phyloP scores from a whole-genome alignment of 352 stramenopile species.

The Pythium chondricola region DNA sequence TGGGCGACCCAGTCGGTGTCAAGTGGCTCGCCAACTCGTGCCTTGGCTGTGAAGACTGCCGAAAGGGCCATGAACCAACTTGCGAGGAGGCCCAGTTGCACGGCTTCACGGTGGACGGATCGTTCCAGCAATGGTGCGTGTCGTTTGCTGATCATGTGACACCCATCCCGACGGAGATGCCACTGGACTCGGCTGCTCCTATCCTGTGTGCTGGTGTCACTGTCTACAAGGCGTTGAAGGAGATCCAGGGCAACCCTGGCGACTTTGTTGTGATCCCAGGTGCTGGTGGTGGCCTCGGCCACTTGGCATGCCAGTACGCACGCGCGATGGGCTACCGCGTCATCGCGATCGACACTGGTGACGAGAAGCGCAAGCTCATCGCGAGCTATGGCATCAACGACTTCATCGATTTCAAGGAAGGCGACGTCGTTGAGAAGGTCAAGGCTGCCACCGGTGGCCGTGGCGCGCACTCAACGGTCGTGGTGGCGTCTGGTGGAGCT shows the following conservation, averaged over 20 bases:
- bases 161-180: conserved; percentile 52
- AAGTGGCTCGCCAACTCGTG: conserved; percentile 49
- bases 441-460: conserved; percentile 34
- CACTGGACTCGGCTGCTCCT: conserved; percentile 32
- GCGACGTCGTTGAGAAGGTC: conserved; percentile 38
- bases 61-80: conserved; percentile 40
- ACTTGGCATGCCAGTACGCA: conserved; percentile 75
- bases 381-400: conserved; percentile 55
- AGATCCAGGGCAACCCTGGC: conserved; percentile 37
- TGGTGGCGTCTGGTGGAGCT: conserved; percentile 58
- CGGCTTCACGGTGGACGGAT: conserved; percentile 30
- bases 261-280: conserved; percentile 50
- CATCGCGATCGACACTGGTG: conserved; percentile 61
- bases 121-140: conserved; percentile 60
- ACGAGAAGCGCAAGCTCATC: conserved; percentile 58
- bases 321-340: conserved; percentile 62
- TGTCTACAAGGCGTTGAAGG: conserved; percentile 74
- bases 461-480: conserved; percentile 57
- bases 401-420: conserved; percentile 69
- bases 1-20: conserved; percentile 45
- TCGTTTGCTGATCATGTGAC: conserved; percentile 75
- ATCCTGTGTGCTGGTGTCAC: conserved; percentile 87
- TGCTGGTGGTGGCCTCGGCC: conserved; percentile 62
- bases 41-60: conserved; percentile 43
- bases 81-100: conserved; percentile 26